A percentile compares a stretch with the other conserved stretches of the same genome.
These are phyloP conservation scores for Phialophora expanda DNA, from an alignment of 2,329 filamentous ascomycete species.

Conservation along the genomic window DNA sequence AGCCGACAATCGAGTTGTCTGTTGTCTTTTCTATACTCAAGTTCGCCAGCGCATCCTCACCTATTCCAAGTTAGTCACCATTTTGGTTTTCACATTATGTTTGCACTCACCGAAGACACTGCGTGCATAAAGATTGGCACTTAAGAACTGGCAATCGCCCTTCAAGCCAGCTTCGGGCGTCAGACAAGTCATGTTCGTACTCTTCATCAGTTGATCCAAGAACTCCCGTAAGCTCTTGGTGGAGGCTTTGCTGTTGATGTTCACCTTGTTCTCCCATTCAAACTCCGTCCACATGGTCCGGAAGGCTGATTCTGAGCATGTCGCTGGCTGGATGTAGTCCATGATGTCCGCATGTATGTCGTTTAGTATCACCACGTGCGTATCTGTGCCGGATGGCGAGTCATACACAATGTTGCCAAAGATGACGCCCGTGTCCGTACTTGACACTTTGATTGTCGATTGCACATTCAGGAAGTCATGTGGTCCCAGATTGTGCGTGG, in stretches of 20 bases:
- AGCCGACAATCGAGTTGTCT: constrained; percentile 92
- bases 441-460: constrained; percentile 97
- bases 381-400: constrained; percentile 86
- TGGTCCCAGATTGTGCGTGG: constrained; percentile 91
- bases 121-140: constrained; percentile 92
- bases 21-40: constrained; percentile 98
- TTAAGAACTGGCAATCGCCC: constrained; percentile 97
- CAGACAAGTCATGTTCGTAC: constrained; percentile 97
- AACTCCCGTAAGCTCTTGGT: constrained; percentile 90
- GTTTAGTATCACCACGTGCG: constrained; percentile 96
- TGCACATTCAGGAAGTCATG: constrained; percentile 99
- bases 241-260: constrained; percentile 86
- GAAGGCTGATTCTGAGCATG: constrained; percentile 97
- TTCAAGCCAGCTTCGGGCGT: constrained; percentile 95
- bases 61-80: constrained; percentile 55
- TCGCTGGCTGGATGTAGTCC: constrained; percentile 98
- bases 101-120: constrained; percentile 90
- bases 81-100: not conserved
- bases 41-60: constrained; percentile 97
- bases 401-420: constrained; percentile 99
- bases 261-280: constrained; percentile 99
- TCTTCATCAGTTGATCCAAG: constrained; percentile 91
- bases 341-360: constrained; percentile 99
- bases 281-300: constrained; percentile 99
- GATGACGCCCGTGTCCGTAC: constrained; percentile 96